A percentile compares a stretch with the other conserved stretches of the same genome.
These are phyloP conservation scores for Podosphaera fusca DNA, from an alignment of 2,329 filamentous ascomycete genomes.

Conservation along the genomic window DNA sequence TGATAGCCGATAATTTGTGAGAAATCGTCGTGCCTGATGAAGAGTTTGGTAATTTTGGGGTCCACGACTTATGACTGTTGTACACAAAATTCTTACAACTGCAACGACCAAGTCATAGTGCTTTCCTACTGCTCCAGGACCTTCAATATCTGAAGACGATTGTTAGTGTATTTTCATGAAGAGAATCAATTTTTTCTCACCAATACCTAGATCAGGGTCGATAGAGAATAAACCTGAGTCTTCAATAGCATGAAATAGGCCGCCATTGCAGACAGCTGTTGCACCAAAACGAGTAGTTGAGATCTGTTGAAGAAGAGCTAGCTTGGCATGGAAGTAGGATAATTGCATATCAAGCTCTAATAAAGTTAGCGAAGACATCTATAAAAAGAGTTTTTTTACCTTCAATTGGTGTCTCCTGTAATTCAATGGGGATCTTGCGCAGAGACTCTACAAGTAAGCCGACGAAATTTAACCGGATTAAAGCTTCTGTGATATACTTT, in stretches of 20 bases:
- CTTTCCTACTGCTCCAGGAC: constrained; percentile 11
- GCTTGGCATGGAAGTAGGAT: constrained; percentile 40
- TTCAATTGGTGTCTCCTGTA: constrained; percentile 31
- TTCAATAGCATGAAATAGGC: constrained; percentile 61
- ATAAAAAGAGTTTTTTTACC: constrained; percentile 19
- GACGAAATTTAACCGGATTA: constrained; percentile 76
- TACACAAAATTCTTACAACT: constrained; percentile 59
- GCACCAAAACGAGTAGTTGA: constrained; percentile 70
- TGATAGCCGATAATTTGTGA: constrained; percentile 60
- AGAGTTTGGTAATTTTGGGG: constrained; percentile 53
- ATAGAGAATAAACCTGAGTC: constrained; percentile 68
- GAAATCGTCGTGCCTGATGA: constrained; percentile 54
- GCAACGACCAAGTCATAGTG: constrained; percentile 58
- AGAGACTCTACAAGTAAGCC: constrained; percentile 77
- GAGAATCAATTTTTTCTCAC: constrained; percentile 17
- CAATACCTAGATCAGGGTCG: constrained; percentile 76
- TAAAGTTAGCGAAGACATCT: constrained; percentile 3
- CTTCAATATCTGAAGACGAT: constrained; percentile 12
- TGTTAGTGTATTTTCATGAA: constrained; percentile 2
- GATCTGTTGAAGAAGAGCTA: constrained; percentile 64
- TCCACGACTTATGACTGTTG: constrained; percentile 60
- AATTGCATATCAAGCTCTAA: constrained; percentile 18
- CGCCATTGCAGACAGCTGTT: constrained; percentile 66
- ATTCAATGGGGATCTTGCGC: constrained; percentile 51
- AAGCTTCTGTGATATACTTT: constrained; percentile 50